Percentiles rank a stretch among this genome's conserved stretches.
phyloP scores from a whole-genome alignment of 805 yeast genomes.

The Barnettozyma vustinii region DNA sequence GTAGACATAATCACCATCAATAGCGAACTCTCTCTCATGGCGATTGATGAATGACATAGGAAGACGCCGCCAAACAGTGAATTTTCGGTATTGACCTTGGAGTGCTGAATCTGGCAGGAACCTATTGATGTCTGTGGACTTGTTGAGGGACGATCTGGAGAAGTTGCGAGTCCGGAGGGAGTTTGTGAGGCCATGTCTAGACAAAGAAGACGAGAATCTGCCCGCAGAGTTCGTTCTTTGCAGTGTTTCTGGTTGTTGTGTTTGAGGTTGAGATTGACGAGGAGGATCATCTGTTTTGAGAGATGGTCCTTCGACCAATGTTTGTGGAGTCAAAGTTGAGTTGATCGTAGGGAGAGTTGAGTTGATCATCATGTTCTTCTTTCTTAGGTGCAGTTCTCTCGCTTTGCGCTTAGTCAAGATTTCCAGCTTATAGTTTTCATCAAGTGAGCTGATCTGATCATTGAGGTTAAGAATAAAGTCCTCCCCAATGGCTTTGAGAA shows the following conservation, averaged over 20 bases:
- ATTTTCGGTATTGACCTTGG: conserved; percentile 57
- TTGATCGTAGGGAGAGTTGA: conserved; percentile 24
- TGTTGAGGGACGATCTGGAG: conserved; percentile 27
- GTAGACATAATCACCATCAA: conserved; percentile 93
- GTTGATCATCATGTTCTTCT: conserved; percentile 19
- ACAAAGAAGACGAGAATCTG: conserved; percentile 8
- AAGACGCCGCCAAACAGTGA: conserved; percentile 85
- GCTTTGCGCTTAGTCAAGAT: conserved; percentile 38
- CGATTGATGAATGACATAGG: conserved; percentile 76
- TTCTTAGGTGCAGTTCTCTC: conserved; percentile 29
- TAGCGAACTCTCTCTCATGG: conserved; percentile 76
- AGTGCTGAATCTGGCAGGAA: conserved; percentile 17
- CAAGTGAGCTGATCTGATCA: conserved; percentile 36
- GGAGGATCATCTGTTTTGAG: not conserved
- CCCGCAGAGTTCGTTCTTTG: conserved; percentile 1
- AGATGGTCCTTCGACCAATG: conserved; percentile 14
- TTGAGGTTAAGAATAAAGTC: conserved; percentile 30
- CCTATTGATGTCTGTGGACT: conserved; percentile 7
- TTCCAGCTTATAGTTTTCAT: conserved; percentile 37
- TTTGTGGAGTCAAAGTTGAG: conserved; percentile 26
- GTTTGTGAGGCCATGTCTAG: conserved; percentile 15
- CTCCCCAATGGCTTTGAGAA: conserved; percentile 30
- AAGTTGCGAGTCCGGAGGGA: conserved; percentile 31
- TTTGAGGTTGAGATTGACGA: not conserved
- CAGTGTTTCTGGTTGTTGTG: not conserved